These are phyloP conservation scores for Jatropha curcas DNA, from an alignment of 345 rosid species.

Conservation along the genomic window DNA sequence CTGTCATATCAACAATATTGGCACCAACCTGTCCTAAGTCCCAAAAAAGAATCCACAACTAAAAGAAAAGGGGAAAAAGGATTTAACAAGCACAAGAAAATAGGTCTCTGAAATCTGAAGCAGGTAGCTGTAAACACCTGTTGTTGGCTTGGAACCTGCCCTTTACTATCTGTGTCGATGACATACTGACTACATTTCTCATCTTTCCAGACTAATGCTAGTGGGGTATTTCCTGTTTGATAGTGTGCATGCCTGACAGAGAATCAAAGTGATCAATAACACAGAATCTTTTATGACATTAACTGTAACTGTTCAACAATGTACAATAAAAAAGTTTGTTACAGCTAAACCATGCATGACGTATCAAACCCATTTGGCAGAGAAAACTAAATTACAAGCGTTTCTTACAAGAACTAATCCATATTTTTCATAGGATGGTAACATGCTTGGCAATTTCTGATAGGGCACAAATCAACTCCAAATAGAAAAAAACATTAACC, in stretches of 20 bases:
- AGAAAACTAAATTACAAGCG: neutral
- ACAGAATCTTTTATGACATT: neutral
- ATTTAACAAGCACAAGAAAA: slow-evolving; percentile 6
- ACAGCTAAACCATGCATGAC: neutral
- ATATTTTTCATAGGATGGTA: neutral
- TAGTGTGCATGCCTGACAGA: slow-evolving; percentile 77
- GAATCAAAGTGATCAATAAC: slow-evolving; percentile 18
- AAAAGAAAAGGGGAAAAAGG: too few species aligned
- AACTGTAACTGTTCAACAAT: neutral
- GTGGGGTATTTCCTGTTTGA: slow-evolving; percentile 88
- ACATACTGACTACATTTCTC: slow-evolving; percentile 89
- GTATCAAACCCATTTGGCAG: neutral
- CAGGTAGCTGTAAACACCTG: slow-evolving; percentile 45
- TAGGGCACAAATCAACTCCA: neutral
- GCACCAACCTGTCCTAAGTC: neutral
- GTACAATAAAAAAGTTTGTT: neutral
- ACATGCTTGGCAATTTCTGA: neutral
- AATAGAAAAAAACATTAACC: neutral
- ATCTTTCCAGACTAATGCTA: slow-evolving; percentile 96
- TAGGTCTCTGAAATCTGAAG: slow-evolving; percentile 15
- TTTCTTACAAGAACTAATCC: neutral
- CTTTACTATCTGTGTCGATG: slow-evolving; percentile 89
- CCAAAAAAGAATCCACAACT: too few species aligned
- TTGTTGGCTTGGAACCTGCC: slow-evolving; percentile 71
- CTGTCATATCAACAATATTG: slow-evolving; percentile 26